Evolutionary conservation across 805 yeast genomes (phyloP).

Genomic region (Blastobotrys robertii): DNA sequence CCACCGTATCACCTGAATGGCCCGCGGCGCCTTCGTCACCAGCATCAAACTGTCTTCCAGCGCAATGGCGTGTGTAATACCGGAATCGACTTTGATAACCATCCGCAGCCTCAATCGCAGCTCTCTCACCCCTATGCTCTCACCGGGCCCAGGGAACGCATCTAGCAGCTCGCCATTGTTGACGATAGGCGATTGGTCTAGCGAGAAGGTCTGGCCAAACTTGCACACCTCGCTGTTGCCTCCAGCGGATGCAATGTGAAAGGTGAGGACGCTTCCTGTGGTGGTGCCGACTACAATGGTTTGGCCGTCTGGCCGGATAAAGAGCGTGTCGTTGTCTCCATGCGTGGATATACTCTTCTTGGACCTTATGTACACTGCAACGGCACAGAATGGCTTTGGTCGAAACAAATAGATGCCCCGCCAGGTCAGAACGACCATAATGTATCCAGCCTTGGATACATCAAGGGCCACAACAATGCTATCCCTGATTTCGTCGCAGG

Average conservation of each 20-base stretch:
- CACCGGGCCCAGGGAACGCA: conserved; percentile 31
- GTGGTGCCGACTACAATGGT: conserved; percentile 23
- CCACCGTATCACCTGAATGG: conserved; percentile 16
- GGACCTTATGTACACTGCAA: conserved; percentile 39
- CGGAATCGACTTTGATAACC: conserved; percentile 25
- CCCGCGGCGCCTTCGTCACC: conserved; percentile 14
- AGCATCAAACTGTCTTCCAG: conserved; percentile 20
- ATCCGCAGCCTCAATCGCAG: conserved; percentile 19
- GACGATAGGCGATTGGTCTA: conserved; percentile 8
- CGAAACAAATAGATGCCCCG: conserved; percentile 33
- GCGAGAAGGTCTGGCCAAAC: conserved; percentile 5
- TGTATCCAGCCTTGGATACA: conserved; percentile 21
- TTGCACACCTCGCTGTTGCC: neutral
- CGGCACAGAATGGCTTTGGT: conserved; percentile 36
- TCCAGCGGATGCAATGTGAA: conserved; percentile 1
- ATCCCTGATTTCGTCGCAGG: conserved; percentile 9
- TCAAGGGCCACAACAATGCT: conserved; percentile 30
- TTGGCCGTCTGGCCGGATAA: conserved; percentile 37
- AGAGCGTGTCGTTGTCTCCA: conserved; percentile 37
- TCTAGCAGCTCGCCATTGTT: neutral
- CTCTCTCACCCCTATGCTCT: conserved; percentile 29
- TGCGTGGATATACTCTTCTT: conserved; percentile 34
- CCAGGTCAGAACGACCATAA: conserved; percentile 29
- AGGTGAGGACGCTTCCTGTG: conserved; percentile 14
- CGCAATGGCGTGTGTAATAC: conserved; percentile 18